These are phyloP conservation scores for Blepharisma japonicum DNA, from an alignment of 73 alveolate genomes.

Conservation along the genomic window DNA sequence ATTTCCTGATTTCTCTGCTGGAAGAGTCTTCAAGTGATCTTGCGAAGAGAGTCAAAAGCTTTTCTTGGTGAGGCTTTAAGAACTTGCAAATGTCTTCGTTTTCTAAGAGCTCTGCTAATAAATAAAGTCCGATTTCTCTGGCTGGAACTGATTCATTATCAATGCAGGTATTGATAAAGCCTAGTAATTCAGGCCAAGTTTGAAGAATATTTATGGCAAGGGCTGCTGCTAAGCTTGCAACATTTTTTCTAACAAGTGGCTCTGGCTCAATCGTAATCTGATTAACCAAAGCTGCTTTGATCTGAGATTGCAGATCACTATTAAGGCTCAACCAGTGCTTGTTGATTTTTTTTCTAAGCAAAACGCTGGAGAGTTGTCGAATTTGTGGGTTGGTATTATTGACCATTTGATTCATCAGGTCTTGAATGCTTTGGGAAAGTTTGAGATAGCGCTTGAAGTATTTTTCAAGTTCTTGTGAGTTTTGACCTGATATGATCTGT, in stretches of 20 bases:
- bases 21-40: slow-evolving; percentile 20
- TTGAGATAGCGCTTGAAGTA: slow-evolving; percentile 24
- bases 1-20: slow-evolving; percentile 23
- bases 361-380: slow-evolving; percentile 24
- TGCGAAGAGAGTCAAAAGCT: slow-evolving; percentile 25
- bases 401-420: slow-evolving; percentile 26
- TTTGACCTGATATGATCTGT: slow-evolving; percentile 14
- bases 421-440: slow-evolving; percentile 23
- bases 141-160: slow-evolving; percentile 15
- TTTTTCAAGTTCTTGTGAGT: slow-evolving; percentile 26
- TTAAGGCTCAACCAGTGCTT: slow-evolving; percentile 15
- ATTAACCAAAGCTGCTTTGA: not conserved
- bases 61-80: slow-evolving; percentile 31
- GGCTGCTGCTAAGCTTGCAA: slow-evolving; percentile 27
- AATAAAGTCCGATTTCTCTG: slow-evolving; percentile 33
- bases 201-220: slow-evolving; percentile 1
- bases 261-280: slow-evolving; percentile 27
- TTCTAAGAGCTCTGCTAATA: slow-evolving; percentile 29
- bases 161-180: slow-evolving; percentile 9
- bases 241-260: slow-evolving; percentile 25
- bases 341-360: slow-evolving; percentile 15
- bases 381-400: not conserved
- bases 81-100: slow-evolving; percentile 8
- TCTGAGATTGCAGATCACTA: not conserved
- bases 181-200: slow-evolving; percentile 34